These are phyloP conservation scores for Fusarium sororula DNA, from an alignment of 2,329 filamentous ascomycete genomes.

Conservation along the genomic window DNA sequence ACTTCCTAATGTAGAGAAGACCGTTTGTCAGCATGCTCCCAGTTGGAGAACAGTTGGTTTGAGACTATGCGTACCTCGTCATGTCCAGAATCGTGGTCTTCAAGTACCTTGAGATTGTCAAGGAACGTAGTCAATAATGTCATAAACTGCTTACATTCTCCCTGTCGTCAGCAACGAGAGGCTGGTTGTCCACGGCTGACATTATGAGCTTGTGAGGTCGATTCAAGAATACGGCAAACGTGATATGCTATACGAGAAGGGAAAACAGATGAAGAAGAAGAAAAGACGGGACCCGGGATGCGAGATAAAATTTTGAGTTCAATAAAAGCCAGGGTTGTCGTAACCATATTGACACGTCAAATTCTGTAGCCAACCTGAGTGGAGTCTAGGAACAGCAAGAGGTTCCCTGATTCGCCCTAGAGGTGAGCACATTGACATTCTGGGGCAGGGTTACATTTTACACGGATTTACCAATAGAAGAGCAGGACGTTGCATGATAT, in stretches of 20 bases:
- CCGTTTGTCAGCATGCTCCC: not conserved
- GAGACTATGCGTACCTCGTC: not conserved
- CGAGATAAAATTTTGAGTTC: not conserved
- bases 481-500: not conserved
- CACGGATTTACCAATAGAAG: not conserved
- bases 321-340: not conserved
- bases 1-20: not conserved
- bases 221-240: fast-evolving
- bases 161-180: slow-evolving; percentile 3
- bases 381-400: not conserved
- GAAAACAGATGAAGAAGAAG: not conserved
- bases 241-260: not conserved
- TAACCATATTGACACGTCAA: slow-evolving; percentile 4
- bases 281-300: too few relatives aligned
- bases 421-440: fast-evolving
- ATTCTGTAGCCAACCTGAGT: not conserved
- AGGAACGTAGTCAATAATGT: fast-evolving
- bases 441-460: not conserved
- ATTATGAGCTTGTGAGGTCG: not conserved
- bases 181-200: not conserved
- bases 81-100: not conserved
- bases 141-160: not conserved
- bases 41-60: fast-evolving
- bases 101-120: not conserved
- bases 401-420: not conserved